These are phyloP conservation scores for Phoma sp. DNA, from an alignment of 2,329 filamentous ascomycete species.

Conservation along the genomic window DNA sequence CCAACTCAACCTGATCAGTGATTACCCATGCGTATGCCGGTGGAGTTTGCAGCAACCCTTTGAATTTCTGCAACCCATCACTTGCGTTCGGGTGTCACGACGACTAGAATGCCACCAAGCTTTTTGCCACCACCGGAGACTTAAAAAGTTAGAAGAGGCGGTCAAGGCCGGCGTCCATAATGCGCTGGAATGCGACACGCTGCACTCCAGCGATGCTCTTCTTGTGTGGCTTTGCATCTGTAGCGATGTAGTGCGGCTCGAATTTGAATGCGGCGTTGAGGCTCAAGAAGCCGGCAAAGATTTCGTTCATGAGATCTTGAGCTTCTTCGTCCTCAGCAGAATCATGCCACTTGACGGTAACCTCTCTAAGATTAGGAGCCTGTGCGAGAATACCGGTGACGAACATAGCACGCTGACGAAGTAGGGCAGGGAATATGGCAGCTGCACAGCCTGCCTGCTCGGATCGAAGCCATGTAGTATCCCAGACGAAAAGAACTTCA, in stretches of 20 bases:
- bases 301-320: conserved; percentile 28
- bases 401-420: conserved; percentile 32
- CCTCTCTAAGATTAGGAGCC: conserved; percentile 33
- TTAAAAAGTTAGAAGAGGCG: conserved; percentile 17
- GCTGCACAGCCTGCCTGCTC: conserved; percentile 21
- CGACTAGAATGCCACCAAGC: no score
- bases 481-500: conserved; percentile 42
- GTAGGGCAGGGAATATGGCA: conserved; percentile 37
- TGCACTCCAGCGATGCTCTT: conserved; percentile 35
- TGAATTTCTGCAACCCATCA: no score
- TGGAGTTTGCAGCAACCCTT: no score
- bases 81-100: no score
- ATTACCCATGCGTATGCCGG: neutral
- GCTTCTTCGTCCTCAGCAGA: conserved; percentile 33
- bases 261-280: conserved; percentile 30
- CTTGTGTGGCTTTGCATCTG: conserved; percentile 29
- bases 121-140: no score
- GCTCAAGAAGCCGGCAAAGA: conserved; percentile 29
- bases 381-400: conserved; percentile 32
- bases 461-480: conserved; percentile 40
- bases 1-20: no score
- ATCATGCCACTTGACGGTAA: conserved; percentile 44
- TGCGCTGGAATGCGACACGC: conserved; percentile 39
- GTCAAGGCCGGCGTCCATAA: conserved; percentile 28
- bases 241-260: conserved; percentile 35